Base-by-base conservation (phyloP, 2,329 filamentous ascomycete species). In the Arthrinium phaeospermum region DNA sequence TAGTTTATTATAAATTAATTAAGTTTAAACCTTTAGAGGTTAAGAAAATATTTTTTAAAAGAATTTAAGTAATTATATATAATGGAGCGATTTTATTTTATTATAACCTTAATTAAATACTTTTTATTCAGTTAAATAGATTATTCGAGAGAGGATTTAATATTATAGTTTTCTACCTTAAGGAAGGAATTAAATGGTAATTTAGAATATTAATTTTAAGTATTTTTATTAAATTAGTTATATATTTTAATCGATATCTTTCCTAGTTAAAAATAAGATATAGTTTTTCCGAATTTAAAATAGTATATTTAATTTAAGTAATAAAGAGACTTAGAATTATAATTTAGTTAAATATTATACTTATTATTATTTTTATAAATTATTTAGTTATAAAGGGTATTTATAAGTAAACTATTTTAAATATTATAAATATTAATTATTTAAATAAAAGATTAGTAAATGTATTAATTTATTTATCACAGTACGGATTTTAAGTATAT, bases 341-440 rank as follows among this genome's bases (percentile, higher is more conserved):
- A 57, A 30, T 19, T 34, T 57, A 34, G 16, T 53, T 34, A 19
- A 30, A 34, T 57, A 57, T 30, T 57, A 57, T 27, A 27, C 5
- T 7, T 16, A 16, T 30, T 5, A 30, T 53, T 5, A 30, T 53
- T 4, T 30, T 53, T 30, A 53, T 53, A 14, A 57, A 34, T 34
- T 57, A 57, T 34, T 30, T 14, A 5, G 24, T 44, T n/a, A 41
- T 67, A n/a, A 44, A 67, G 7, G n/a, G 8, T 1, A 24, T 67
- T 44, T 67, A 67, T 51, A 47, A 71, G 34, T 19, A 34, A 57
- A 53, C 8, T 30, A 30, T 6, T 12, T 67, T 71, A 51, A 71
- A 57, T 44, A 57, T 47, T 27, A 64, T 70, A 30, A 70, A 45
- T 64, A 19, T 57, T 46, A 64, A 44, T 64, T 3, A 64, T 19